phyloP scores from a whole-genome alignment of 345 rosid genomes.

The Lenwebbia sp. region DNA sequence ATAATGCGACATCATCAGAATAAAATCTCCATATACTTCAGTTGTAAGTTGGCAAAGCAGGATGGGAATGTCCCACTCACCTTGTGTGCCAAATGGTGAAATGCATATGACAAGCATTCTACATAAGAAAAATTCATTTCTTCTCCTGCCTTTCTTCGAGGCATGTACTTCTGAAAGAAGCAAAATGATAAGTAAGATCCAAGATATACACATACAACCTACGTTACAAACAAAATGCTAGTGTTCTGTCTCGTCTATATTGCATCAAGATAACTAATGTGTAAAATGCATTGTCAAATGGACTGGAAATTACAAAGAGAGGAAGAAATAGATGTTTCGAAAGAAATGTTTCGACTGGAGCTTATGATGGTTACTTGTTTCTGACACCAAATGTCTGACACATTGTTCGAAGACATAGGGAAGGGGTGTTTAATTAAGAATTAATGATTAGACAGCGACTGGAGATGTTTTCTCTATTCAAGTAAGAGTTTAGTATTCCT shows the following conservation, averaged over 20 bases:
- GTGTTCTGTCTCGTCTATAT: background rate
- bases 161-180: conserved; percentile 77
- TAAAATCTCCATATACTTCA: background rate
- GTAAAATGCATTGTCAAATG: background rate
- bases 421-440: background rate
- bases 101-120: conserved; percentile 79
- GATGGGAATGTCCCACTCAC: conserved; percentile 16
- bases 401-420: background rate
- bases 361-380: background rate
- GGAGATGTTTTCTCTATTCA: background rate
- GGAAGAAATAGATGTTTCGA: background rate
- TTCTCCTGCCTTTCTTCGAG: conserved; percentile 81
- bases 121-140: conserved; percentile 95
- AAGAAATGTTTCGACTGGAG: background rate
- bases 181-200: background rate
- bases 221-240: background rate
- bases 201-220: background rate
- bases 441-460: background rate
- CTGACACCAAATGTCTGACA: background rate
- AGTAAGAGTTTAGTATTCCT: background rate
- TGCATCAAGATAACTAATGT: background rate
- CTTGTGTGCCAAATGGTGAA: conserved; percentile 95
- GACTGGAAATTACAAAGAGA: background rate
- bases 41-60: background rate
- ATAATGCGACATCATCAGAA: conserved; percentile 10